These are phyloP conservation scores for Coprinopsis cinerea DNA, from an alignment of 768 basidiomycete species.

Conservation along the genomic window DNA sequence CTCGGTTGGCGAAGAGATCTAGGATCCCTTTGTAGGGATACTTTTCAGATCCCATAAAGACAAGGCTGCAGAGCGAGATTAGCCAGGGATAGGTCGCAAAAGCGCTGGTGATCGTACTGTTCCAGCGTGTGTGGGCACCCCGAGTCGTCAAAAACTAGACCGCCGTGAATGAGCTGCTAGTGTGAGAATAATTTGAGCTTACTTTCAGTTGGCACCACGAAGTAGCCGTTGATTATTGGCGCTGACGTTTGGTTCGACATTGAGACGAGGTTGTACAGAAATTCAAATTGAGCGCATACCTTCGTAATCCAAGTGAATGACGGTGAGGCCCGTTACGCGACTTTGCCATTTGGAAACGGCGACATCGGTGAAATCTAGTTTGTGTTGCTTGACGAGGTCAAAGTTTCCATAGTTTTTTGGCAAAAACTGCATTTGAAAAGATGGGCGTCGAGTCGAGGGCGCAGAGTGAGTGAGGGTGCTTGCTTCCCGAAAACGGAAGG, in stretches of 20 bases:
- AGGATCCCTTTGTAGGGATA: constrained; percentile 96
- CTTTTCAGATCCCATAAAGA: constrained; percentile 94
- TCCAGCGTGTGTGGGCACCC: constrained; percentile 96
- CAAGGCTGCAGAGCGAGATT: constrained; percentile 47
- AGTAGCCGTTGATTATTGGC: constrained; percentile 87
- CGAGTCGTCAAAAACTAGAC: constrained; percentile 85
- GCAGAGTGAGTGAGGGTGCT: constrained; percentile 16
- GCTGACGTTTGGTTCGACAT: constrained; percentile 34
- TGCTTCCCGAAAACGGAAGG: constrained; percentile 25
- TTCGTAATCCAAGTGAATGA: constrained; percentile 89
- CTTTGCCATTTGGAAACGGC: constrained; percentile 86
- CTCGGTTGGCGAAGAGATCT: constrained; percentile 91
- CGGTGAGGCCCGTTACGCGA: constrained; percentile 76
- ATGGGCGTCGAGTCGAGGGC: not conserved
- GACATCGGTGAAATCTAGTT: constrained; percentile 76
- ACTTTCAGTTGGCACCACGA: constrained; percentile 90
- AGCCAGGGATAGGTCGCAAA: not conserved
- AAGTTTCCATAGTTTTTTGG: constrained; percentile 64
- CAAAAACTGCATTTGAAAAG: constrained; percentile 21
- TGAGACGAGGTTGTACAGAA: constrained; percentile 15
- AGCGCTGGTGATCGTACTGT: constrained; percentile 52
- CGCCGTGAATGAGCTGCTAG: not conserved
- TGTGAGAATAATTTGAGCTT: constrained; percentile 9
- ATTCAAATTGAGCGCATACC: constrained; percentile 38
- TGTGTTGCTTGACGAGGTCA: constrained; percentile 71